Percentiles rank a stretch among this genome's conserved stretches.
These are phyloP conservation scores for Hirschfeldia incana DNA, from an alignment of 345 rosid genomes.

Conservation along the genomic window DNA sequence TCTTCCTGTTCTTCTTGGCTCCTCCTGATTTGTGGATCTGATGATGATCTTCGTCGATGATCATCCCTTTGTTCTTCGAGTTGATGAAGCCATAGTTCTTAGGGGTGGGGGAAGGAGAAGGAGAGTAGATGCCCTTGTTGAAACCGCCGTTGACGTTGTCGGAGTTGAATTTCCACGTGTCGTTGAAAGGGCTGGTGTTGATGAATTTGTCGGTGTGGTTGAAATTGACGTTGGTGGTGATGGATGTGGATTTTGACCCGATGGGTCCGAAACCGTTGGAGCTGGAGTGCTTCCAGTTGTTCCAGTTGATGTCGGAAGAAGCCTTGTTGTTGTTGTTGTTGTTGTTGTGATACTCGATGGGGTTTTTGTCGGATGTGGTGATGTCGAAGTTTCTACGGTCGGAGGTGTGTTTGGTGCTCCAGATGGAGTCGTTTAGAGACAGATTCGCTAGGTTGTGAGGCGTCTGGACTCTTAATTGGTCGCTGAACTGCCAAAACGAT, in stretches of 20 bases:
- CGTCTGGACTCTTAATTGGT: constrained; percentile 74
- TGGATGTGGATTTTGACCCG: constrained; percentile 26
- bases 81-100: constrained; percentile 43
- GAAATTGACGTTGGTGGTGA: not conserved
- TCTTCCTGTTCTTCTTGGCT: constrained; percentile 47
- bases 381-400: constrained; percentile 81
- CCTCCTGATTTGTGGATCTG: constrained; percentile 38
- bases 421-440: constrained; percentile 84
- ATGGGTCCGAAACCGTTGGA: constrained; percentile 32
- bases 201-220: constrained; percentile 15
- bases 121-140: constrained; percentile 68
- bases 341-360: constrained; percentile 9
- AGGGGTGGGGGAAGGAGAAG: not conserved
- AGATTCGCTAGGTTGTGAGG: constrained; percentile 43
- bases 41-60: constrained; percentile 44
- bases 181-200: constrained; percentile 26
- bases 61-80: constrained; percentile 45
- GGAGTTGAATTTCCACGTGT: constrained; percentile 50
- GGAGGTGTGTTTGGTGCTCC: constrained; percentile 75
- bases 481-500: constrained; percentile 92
- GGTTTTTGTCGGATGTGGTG: constrained; percentile 22
- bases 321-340: constrained; percentile 40
- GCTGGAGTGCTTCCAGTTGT: constrained; percentile 28
- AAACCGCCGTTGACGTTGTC: constrained; percentile 56
- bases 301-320: constrained; percentile 25